phyloP scores from a whole-genome alignment of 352 stramenopile genomes.

The Pythium rishiriense region DNA sequence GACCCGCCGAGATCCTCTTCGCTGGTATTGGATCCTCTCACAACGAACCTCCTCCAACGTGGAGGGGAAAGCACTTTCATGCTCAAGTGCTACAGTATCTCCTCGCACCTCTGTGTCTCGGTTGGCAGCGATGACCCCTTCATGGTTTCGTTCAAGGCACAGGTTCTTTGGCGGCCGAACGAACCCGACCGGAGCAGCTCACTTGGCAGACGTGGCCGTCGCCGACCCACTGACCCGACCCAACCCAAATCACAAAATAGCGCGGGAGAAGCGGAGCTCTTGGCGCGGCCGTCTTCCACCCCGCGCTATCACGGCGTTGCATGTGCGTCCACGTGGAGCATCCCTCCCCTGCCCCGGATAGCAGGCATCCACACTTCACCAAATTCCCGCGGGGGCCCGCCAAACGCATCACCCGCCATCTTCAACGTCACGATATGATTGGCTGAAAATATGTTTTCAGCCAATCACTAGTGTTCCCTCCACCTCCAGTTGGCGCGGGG shows the following conservation, averaged over 20 bases:
- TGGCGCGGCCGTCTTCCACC: background rate
- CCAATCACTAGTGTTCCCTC: constrained; percentile 22
- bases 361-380: constrained; percentile 20
- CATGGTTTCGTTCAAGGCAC: no score
- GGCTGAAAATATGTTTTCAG: constrained; percentile 16
- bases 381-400: constrained; percentile 5
- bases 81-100: no score
- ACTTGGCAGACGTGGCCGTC: no score
- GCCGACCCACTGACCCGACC: background rate
- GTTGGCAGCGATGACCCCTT: no score
- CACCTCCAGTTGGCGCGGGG: constrained; percentile 25
- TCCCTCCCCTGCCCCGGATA: background rate
- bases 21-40: no score
- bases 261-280: background rate
- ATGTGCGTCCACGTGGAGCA: constrained; percentile 21
- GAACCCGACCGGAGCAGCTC: no score
- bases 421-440: constrained; percentile 20
- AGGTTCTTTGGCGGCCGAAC: no score
- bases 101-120: no score
- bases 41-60: no score
- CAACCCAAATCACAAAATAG: background rate
- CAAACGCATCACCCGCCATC: constrained; percentile 22
- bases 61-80: no score
- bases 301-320: constrained; percentile 9
- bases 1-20: no score